phyloP scores from a whole-genome alignment of 2,329 filamentous ascomycete species.

The Aureobasidium sp. region DNA sequence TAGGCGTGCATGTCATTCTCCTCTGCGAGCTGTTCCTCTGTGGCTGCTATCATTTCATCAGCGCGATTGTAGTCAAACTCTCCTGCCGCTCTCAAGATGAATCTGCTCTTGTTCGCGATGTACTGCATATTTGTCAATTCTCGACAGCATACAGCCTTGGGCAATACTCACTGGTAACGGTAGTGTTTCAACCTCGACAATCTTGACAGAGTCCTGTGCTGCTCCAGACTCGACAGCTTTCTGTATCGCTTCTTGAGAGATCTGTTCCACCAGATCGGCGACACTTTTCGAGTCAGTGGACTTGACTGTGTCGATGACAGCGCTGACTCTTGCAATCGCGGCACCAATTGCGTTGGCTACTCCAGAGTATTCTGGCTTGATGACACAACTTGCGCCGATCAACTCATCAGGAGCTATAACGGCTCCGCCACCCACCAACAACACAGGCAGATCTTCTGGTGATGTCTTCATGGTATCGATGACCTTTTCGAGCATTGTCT shows the following conservation, averaged over 20 bases:
- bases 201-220: conserved; percentile 25
- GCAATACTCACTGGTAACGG: conserved; percentile 33
- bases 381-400: conserved; percentile 45
- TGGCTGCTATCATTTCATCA: conserved; percentile 19
- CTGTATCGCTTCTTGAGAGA: conserved; percentile 29
- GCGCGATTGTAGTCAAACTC: conserved; percentile 32
- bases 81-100: conserved; percentile 50
- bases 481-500: conserved; percentile 44
- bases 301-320: conserved; percentile 32
- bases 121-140: conserved; percentile 25
- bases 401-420: conserved; percentile 49
- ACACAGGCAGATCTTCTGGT: conserved; percentile 48
- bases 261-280: conserved; percentile 24
- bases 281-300: conserved; percentile 26
- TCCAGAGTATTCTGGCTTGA: conserved; percentile 48
- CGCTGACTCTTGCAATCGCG: conserved; percentile 51
- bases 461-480: conserved; percentile 57
- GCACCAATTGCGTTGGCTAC: conserved; percentile 59
- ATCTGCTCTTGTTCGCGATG: conserved; percentile 41
- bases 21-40: not conserved
- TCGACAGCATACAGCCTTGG: not conserved
- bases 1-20: not conserved
- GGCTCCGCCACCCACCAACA: conserved; percentile 56
- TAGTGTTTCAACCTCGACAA: conserved; percentile 46
- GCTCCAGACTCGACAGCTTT: conserved; percentile 32